A percentile compares a stretch with the other conserved stretches of the same genome.
These are phyloP conservation scores for Triadica sebifera DNA, from an alignment of 345 rosid genomes.

Conservation along the genomic window DNA sequence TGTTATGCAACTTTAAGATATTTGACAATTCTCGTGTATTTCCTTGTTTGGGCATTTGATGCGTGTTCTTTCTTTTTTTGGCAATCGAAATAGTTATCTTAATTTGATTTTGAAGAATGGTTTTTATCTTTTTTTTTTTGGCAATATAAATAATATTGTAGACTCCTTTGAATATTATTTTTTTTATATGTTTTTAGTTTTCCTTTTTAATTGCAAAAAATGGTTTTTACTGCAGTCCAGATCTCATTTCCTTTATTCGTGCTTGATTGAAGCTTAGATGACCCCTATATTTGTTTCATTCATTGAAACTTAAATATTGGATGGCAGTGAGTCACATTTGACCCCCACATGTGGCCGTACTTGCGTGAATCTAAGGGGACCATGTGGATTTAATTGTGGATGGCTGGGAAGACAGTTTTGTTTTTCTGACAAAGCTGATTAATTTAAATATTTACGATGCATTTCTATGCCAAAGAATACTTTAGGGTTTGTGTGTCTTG, in stretches of 20 bases:
- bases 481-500: no score
- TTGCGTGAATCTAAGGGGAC: not conserved
- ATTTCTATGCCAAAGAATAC: no score
- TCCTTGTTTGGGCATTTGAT: not conserved
- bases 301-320: not conserved
- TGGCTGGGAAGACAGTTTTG: not conserved
- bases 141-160: no score
- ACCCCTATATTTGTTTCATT: not conserved
- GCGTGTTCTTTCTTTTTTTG: not conserved
- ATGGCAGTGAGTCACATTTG: not conserved
- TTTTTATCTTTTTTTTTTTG: no score
- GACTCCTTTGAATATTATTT: not conserved
- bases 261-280: not conserved
- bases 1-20: not conserved
- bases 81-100: not conserved
- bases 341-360: not conserved
- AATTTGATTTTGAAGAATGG: no score
- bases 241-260: not conserved
- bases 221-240: not conserved
- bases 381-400: not conserved
- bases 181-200: not conserved
- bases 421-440: no score
- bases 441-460: no score
- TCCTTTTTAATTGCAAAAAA: not conserved
- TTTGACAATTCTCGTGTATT: not conserved